Evolutionary conservation across 371 early-diverging fungal genomes (phyloP), one percentile per base, ranked within the genome.

Genomic region (Amoeboradix gromovi): DNA sequence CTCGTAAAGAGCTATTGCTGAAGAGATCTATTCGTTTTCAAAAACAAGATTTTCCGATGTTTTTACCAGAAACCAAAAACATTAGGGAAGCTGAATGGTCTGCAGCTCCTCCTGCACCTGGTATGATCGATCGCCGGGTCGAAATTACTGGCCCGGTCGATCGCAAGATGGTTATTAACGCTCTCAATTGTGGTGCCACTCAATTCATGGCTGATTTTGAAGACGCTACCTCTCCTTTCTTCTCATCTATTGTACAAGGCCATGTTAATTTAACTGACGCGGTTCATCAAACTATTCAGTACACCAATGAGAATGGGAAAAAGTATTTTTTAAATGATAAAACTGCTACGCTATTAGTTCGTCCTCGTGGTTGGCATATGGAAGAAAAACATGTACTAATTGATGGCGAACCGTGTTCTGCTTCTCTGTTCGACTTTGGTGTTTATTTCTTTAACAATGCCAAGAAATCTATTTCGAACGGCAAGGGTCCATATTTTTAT

Each of bases 191-290:
- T 16, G 91, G 88, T 5, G 87, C 94, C 30, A 78, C 80, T 70
- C 90, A 90, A 67, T 94, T 85, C 77, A 94, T 94, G 94, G 94
- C 94, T 29, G 94, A 94, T 76, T 92, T 94, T 75, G 94, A 94
- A 81, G 87, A 86, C 85, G 78, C 70, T 31, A 28, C 72, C n/a
- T 65, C 17, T 65, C n/a, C n/a, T n/a, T n/a, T n/a, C n/a, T n/a
- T n/a, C n/a, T n/a, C n/a, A n/a, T n/a, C n/a, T n/a, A 76, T 82
- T 74, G 69, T 92, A 66, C 81, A 81, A 69, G 94, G 94, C 30
- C 90, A 91, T 79, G 78, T 87, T 78, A 94, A 94, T 79, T 74
- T 94, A 80, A 85, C 88, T 71, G 94, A 93, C 75, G 93, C 94
- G 69, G 80, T 88, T 69, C 82, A 81, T 73, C 85, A 89, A 70